phyloP scores from a whole-genome alignment of 257 asterid genomes.

The Rubia yunnanensis region DNA sequence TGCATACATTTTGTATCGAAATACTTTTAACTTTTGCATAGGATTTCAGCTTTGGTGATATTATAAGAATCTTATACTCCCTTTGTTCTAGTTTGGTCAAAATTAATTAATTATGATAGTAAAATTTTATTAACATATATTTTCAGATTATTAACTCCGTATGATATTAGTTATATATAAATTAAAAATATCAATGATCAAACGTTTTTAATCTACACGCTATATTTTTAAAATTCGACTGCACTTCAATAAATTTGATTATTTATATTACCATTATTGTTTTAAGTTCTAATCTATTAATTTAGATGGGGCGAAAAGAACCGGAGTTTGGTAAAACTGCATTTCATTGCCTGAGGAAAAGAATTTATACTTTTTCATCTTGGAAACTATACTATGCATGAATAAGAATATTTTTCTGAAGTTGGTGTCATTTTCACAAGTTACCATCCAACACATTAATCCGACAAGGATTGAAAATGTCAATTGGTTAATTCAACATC shows the following conservation, averaged over 20 bases:
- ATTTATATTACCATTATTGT: no score
- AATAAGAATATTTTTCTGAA: not conserved
- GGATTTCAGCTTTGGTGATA: not conserved
- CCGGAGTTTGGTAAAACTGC: not conserved
- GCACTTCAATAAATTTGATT: no score
- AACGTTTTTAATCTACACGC: no score
- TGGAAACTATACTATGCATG: not conserved
- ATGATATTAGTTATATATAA: no score
- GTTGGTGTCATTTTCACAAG: not conserved
- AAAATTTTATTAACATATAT: no score
- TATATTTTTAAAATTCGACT: no score
- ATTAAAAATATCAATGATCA: no score
- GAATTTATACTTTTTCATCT: not conserved
- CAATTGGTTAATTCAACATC: not conserved
- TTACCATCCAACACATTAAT: not conserved
- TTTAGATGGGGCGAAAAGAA: no score
- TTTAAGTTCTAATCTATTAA: no score
- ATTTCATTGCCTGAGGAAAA: not conserved
- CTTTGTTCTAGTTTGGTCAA: no score
- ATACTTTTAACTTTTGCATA: not conserved
- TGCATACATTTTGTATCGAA: not conserved
- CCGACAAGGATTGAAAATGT: not conserved
- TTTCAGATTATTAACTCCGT: no score
- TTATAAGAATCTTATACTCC: not conserved
- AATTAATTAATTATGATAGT: no score